Percentiles rank a stretch among this genome's conserved stretches.
phyloP scores from a whole-genome alignment of 2,329 filamentous ascomycete genomes.

The Aspergillus proliferans region DNA sequence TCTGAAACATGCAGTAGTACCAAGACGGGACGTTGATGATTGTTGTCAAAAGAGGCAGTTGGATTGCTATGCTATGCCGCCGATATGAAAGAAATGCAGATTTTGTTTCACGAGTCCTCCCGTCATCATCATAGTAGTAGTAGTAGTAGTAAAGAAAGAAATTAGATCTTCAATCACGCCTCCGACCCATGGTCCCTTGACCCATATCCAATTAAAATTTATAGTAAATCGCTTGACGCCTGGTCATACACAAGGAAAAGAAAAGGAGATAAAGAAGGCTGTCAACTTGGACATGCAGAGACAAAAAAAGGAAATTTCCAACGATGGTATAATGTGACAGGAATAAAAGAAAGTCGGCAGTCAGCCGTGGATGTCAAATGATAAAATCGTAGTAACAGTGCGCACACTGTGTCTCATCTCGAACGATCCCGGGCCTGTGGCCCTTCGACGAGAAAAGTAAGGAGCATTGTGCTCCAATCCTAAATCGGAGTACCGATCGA shows the following conservation, averaged over 20 bases:
- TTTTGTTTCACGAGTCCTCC: not conserved
- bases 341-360: not conserved
- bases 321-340: not conserved
- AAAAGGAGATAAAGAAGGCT: conserved; percentile 3
- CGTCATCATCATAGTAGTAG: not conserved
- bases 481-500: not conserved
- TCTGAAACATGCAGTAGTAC: no score
- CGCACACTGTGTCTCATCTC: not conserved
- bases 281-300: no score
- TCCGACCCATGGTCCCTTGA: not conserved
- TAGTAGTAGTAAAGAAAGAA: not conserved
- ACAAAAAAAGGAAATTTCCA: conserved; percentile 8
- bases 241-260: conserved; percentile 2
- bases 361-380: conserved; percentile 2
- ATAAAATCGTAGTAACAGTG: not conserved
- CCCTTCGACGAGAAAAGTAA: no score
- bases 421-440: no score
- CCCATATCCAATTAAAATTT: not conserved
- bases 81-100: no score
- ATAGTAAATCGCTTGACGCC: conserved; percentile 1
- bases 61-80: no score
- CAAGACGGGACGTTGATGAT: no score
- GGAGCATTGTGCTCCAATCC: not conserved
- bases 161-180: conserved; percentile 2
- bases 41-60: no score